Evolutionary conservation across 2,329 filamentous ascomycete species (phyloP).

Genomic region (Claviceps africana): DNA sequence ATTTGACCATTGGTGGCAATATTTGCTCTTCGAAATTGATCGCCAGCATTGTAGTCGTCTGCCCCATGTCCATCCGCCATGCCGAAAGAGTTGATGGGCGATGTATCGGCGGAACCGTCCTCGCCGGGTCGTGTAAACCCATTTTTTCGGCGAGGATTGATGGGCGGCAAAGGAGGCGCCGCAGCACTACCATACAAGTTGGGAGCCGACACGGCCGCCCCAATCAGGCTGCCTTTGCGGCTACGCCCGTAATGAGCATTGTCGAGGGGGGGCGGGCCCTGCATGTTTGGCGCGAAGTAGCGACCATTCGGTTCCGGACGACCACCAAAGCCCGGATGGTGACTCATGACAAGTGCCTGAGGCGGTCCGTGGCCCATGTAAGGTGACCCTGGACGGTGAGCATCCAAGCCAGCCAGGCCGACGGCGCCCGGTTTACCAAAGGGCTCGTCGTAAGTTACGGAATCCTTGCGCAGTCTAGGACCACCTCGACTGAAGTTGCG

Average conservation of each 20-base stretch:
- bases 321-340: background rate
- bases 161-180: slow-evolving; percentile 40
- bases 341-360: background rate
- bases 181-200: slow-evolving; percentile 21
- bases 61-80: slow-evolving; percentile 1
- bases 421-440: slow-evolving; percentile 7
- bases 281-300: slow-evolving; percentile 2
- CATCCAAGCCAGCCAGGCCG: background rate
- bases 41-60: background rate
- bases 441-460: slow-evolving; percentile 23
- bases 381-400: background rate
- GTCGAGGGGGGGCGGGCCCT: slow-evolving; percentile 5
- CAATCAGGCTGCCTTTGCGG: slow-evolving; percentile 22
- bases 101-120: slow-evolving; percentile 13
- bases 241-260: slow-evolving; percentile 15
- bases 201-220: slow-evolving; percentile 20
- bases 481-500: slow-evolving; percentile 27
- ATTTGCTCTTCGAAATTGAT: slow-evolving; percentile 1
- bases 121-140: slow-evolving; percentile 21
- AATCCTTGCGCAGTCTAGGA: slow-evolving; percentile 25
- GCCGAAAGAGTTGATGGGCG: background rate
- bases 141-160: slow-evolving; percentile 42
- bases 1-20: background rate
- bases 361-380: background rate
- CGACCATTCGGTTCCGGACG: slow-evolving; percentile 13